Percentiles rank a stretch among this genome's conserved stretches.
phyloP scores from a whole-genome alignment of 108 stramenopile species.

The Cyclotella sp. region DNA sequence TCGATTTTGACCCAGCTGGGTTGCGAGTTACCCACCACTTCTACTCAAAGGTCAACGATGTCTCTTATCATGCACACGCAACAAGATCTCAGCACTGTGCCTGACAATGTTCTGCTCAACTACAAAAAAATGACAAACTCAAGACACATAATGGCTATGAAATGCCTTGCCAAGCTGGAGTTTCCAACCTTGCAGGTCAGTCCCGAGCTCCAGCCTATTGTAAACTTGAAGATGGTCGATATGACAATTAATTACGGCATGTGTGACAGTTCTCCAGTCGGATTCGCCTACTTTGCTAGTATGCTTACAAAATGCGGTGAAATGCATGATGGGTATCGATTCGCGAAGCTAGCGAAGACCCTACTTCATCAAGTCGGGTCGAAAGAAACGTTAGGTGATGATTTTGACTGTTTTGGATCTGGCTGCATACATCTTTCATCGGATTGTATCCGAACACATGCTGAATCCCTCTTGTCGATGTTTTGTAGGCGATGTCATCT shows the following conservation, averaged over 20 bases:
- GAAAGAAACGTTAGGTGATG: not conserved
- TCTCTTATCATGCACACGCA: not conserved
- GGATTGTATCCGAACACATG: too few species aligned
- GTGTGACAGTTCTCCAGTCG: slow-evolving; percentile 17
- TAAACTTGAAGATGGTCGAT: slow-evolving; percentile 15
- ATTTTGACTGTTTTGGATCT: too few species aligned
- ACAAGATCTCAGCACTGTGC: not conserved
- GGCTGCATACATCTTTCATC: too few species aligned
- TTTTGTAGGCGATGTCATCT: not conserved
- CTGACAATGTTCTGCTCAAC: slow-evolving; percentile 12
- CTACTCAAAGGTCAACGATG: not conserved
- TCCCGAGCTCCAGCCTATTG: not conserved
- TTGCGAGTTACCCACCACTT: not conserved
- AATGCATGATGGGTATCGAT: slow-evolving; percentile 10
- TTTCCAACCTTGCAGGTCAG: not conserved
- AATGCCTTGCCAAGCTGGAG: slow-evolving; percentile 1
- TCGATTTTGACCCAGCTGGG: slow-evolving; percentile 20
- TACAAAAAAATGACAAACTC: slow-evolving; percentile 13
- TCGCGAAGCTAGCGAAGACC: slow-evolving; percentile 1
- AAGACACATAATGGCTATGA: slow-evolving; percentile 21
- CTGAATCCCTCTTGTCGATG: too few species aligned
- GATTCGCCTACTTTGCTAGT: slow-evolving; percentile 19
- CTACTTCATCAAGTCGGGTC: slow-evolving; percentile 5
- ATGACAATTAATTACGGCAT: slow-evolving; percentile 21
- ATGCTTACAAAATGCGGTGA: slow-evolving; percentile 4